Base-by-base conservation (phyloP, 176 grass and related monocot genomes). In the Oryza glaberrima region DNA sequence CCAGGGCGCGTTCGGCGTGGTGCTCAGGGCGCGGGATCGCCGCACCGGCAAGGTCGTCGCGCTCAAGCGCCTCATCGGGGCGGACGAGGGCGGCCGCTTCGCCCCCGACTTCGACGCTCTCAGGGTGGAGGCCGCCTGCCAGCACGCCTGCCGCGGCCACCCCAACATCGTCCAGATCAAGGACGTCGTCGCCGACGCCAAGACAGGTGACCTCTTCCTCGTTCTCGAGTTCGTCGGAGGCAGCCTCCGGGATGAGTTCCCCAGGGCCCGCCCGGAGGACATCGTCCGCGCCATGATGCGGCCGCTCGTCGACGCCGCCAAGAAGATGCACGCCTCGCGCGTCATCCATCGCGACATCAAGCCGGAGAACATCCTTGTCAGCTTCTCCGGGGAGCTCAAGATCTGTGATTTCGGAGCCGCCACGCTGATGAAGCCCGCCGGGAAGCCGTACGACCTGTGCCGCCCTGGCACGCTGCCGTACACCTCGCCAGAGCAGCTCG, bases 331-430 rank as follows among this genome's bases (percentile, higher is more conserved):
- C 46, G 22, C 15, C 43, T 41, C 52, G 15, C 36, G 66, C 13
- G 72, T 84, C 54, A 58, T 84, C 32, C 87, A 89, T 76, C 81
- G 66, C 12, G 87, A 89, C 81, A 80, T 84, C 81, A 80, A 89
- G 87, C 87, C 81, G 5, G 72, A 71, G 10, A 89, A 89, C 54
- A n/a, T 89, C 75, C 81, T 89, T n/a, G 64, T 73, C 74, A 23
- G 26, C 75, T 0, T 41, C 8, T 5, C 2, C 19, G 56, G 67
- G 6, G 5, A 2, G 10, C 79, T 88, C 51, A 89, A 89, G 68
- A 67, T 89, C 9, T 77, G 73, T 17, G 87, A 89, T 20, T 89
- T 89, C 14, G 87, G 87, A 0, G 0, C 4, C 2, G 51, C 75
- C 11, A 63, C 34, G 34, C 40, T 41, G 40, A 41, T 41, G 40